Base-by-base conservation (phyloP, 2,329 filamentous ascomycete species). In the Dactylellina leptospora region DNA sequence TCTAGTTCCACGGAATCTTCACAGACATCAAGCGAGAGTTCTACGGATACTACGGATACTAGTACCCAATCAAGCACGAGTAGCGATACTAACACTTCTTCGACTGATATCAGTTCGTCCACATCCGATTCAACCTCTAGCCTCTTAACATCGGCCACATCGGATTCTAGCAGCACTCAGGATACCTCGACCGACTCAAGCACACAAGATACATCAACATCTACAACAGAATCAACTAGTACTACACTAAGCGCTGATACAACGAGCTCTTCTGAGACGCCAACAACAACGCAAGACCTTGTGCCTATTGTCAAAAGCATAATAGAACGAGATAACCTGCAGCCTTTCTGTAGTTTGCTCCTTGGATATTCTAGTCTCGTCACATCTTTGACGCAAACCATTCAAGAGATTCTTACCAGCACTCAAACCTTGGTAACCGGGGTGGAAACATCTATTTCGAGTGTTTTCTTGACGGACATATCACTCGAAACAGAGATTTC, bases 401-500 rank as follows among this genome's bases (percentile, higher is more conserved):
- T 38, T 13, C 50, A 36, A 54, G 4, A 54, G 50, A 54, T 22
- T 22, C 4, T 27, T 6, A 54, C 50, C 16, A 54, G 50, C 16
- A 38, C n/a, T 22, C 28, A 36, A 27, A 54, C 50, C n/a, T 4
- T 54, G n/a, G 4, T 54, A 2, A 54, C n/a, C 6, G 50, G 50
- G 5, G 9, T 27, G n/a, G 50, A 36, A 8, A 38, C n/a, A 3
- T 20, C 30, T 3, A 23, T 40, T n/a, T 54, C 28, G n/a, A 54
- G 27, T 22, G 20, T 54, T 8, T 54, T 18, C 18, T 54, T 28
- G 3, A 36, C 50, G 5, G 50, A 36, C 3, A 4, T 54, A 20
- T 27, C 50, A 4, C 13, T 54, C 4, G 50, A 54, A 23, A 54
- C 50, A 3, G 27, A 40, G 16, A 36, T 22, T 9, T 36, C 50